Evolutionary conservation across 768 basidiomycete genomes (phyloP), one percentile per base, ranked within the genome.

Genomic region (Hygrocybe coccinea): DNA sequence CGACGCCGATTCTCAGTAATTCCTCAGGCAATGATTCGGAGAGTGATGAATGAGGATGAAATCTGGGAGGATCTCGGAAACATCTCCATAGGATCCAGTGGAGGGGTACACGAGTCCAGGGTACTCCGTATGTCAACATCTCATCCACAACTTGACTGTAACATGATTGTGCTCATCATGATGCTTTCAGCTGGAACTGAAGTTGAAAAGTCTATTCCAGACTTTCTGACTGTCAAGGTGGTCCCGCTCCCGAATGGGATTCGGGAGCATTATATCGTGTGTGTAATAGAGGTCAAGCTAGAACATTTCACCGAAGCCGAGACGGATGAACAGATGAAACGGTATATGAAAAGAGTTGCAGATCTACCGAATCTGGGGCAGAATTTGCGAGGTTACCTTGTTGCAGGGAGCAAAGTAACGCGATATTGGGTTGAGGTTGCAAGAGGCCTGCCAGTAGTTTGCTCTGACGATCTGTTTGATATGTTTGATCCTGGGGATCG

Each of bases 141-240:
- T 47, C 11, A 29, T 47, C 15, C 45, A 29, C 24, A n/a, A 29
- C 21, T 19, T 21, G 19, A 47, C 24, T 19, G 24, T 25, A 29
- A 4, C 29, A 29, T 29, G 29, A 29, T 47, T 14, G 14, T 14
- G 11, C 45, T 21, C 14, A 47, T 14, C 39, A 41, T 41, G 19
- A 19, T 19, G 14, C 15, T 41, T 41, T 36, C 38, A 52, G 51
- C 51, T 52, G 51, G 51, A 22, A 19, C n/a, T 12, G 51, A 52
- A 41, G 22, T 29, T 37, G 35, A 37, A 52, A 52, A 52, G 38
- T 38, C 34, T 22, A 41, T 52, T 29, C 51, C 51, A 22, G 51
- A 52, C 38, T 52, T 52, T 52, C 14, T 52, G 14, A 41, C 24
- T 38, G 51, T 52, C 10, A 52, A 52, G 37, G 37, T 52, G 21